phyloP scores from a whole-genome alignment of 2,329 filamentous ascomycete genomes.

The Xylariaceae sp. region DNA sequence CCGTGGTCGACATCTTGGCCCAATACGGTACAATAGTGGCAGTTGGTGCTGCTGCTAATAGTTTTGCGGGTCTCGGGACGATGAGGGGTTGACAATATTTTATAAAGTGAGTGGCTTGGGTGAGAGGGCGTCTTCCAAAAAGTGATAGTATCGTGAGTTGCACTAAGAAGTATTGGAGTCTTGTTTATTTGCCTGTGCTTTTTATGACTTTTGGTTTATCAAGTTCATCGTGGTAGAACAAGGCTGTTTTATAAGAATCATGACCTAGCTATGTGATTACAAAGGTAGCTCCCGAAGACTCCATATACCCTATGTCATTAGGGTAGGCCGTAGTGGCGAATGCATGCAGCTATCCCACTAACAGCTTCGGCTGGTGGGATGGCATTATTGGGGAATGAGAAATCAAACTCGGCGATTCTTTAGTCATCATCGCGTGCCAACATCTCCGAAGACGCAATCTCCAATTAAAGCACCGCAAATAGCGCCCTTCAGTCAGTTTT shows the following conservation, averaged over 20 bases:
- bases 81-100: slow-evolving; percentile 12
- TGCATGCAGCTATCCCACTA: not conserved
- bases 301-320: not conserved
- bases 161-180: no score
- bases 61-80: slow-evolving; percentile 1
- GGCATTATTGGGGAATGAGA: slow-evolving; percentile 23
- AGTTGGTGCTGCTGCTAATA: not conserved
- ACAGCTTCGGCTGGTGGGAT: slow-evolving; percentile 6
- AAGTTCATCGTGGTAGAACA: not conserved
- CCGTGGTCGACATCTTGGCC: slow-evolving; percentile 59
- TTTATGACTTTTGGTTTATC: not conserved
- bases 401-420: slow-evolving; percentile 4
- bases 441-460: slow-evolving; percentile 3
- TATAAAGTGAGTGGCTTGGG: not conserved
- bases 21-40: not conserved
- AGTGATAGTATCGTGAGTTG: not conserved
- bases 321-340: slow-evolving; percentile 4
- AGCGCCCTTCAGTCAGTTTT: not conserved
- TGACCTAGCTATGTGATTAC: no score
- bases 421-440: slow-evolving; percentile 5
- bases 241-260: slow-evolving; percentile 12
- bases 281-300: no score
- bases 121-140: not conserved
- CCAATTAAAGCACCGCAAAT: not conserved
- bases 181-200: no score